Evolutionary conservation across 1,139 yeast species (phyloP).

Genomic region (Nematodospora anomalae): DNA sequence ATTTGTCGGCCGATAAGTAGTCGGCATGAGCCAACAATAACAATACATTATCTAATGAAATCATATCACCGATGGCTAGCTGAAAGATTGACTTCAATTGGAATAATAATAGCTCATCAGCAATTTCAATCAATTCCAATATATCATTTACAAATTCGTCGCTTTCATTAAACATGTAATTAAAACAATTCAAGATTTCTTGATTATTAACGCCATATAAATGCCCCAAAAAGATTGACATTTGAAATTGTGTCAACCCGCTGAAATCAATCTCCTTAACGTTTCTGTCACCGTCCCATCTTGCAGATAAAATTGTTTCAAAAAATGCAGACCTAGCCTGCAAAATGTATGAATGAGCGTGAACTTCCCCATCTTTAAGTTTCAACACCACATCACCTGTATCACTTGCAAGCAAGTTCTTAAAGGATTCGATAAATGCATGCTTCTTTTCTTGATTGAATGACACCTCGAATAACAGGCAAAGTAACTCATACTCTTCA

Average conservation of each 20-base stretch:
- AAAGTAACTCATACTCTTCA: conserved; percentile 12
- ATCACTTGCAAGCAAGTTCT: conserved; percentile 16
- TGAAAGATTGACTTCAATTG: conserved; percentile 65
- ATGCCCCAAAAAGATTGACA: conserved; percentile 52
- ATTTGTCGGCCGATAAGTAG: conserved; percentile 49
- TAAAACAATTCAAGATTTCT: conserved; percentile 43
- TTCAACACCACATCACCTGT: conserved; percentile 26
- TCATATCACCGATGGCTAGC: conserved; percentile 56
- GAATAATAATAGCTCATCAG: conserved; percentile 65
- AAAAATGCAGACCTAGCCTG: conserved; percentile 62
- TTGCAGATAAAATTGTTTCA: conserved; percentile 53
- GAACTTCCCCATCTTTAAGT: conserved; percentile 42
- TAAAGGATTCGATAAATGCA: conserved; percentile 12
- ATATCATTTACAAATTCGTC: conserved; percentile 54
- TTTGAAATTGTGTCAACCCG: conserved; percentile 44
- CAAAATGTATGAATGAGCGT: conserved; percentile 54
- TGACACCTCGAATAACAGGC: conserved; percentile 10
- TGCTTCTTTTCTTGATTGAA: background rate
- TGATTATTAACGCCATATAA: conserved; percentile 56
- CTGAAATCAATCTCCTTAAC: conserved; percentile 37
- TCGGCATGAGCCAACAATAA: conserved; percentile 54
- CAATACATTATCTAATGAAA: conserved; percentile 62
- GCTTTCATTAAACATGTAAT: conserved; percentile 18
- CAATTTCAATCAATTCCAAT: conserved; percentile 58
- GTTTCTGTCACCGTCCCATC: conserved; percentile 46